Evolutionary conservation across 148 eudicot species (phyloP), one percentile per base, ranked within the genome.

Genomic region (Spergularia marina): DNA sequence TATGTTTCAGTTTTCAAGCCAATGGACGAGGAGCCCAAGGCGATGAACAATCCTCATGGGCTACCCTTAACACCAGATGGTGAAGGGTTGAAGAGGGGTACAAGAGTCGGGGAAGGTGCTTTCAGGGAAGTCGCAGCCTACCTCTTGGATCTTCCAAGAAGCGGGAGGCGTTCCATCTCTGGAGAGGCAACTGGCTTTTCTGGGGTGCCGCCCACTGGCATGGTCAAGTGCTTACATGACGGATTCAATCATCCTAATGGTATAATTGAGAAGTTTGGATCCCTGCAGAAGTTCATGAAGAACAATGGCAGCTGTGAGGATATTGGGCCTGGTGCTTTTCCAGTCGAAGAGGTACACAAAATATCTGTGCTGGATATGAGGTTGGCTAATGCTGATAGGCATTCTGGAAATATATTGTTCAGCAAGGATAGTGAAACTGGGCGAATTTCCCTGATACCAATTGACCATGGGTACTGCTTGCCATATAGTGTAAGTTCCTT

Each of bases 381-480:
- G 84, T 78, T 94, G 93, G 97, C 95, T 7, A 94, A 94, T 87
- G 98, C 97, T 10, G 98, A 94, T 76, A 88, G 98, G 83, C 98
- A 94, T 84, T 87, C 91, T 78, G 97, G 98, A 65, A 94, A 94
- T 79, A 90, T 94, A 62, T 82, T 94, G 86, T 79, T 86, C 53
- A 76, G 85, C 66, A 94, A 87, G 85, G 91, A 86, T 53, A 55
- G 62, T 17, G 89, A 86, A 80, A 90, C 85, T 63, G 91, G 94
- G 70, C 78, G 25, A 67, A 82, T 63, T 55, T 70, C 77, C 68
- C 83, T 94, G 65, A 88, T 91, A 77, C 98, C 98, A 0, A 94
- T 94, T 51, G 98, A 94, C 81, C 98, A 94, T 82, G 98, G 98
- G 15, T 94, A 94, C 75, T 94, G 98, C 92, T 85, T 94, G 87